phyloP scores from a whole-genome alignment of 2,329 filamentous ascomycete genomes.

The Fusarium poae region DNA sequence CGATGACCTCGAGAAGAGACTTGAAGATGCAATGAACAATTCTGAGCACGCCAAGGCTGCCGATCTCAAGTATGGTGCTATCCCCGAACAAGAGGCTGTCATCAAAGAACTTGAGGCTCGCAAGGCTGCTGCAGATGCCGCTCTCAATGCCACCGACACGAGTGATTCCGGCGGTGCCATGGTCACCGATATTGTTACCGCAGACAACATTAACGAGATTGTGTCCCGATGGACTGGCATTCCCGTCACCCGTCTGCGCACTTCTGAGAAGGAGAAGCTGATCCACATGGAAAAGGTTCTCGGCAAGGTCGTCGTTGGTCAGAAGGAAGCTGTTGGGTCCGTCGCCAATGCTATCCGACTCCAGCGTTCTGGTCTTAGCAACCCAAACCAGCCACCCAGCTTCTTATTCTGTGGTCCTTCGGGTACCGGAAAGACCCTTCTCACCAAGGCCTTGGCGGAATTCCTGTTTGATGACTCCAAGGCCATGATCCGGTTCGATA shows the following conservation, averaged over 20 bases:
- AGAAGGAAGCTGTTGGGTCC: conserved; percentile 91
- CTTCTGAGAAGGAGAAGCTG: conserved; percentile 98
- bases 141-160: conserved; percentile 65
- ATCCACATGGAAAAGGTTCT: conserved; percentile 94
- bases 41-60: conserved; percentile 89
- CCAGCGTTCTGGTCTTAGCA: conserved; percentile 92
- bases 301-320: conserved; percentile 87
- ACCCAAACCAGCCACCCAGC: conserved; percentile 96
- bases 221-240: conserved; percentile 98
- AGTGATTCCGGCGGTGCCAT: conserved; percentile 76
- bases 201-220: conserved; percentile 99
- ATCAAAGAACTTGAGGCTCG: conserved; percentile 87
- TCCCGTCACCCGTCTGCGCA: conserved; percentile 92
- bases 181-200: conserved; percentile 92
- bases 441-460: conserved; percentile 96
- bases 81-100: conserved; percentile 86
- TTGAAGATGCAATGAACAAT: conserved; percentile 90
- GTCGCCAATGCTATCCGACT: conserved; percentile 97
- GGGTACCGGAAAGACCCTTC: conserved; percentile 96
- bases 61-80: conserved; percentile 96
- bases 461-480: conserved; percentile 98
- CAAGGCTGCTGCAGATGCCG: conserved; percentile 82
- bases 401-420: conserved; percentile 99
- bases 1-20: conserved; percentile 89
- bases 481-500: conserved; percentile 98